These are phyloP conservation scores for Volvox carteri DNA, from an alignment of 163 green algal species.

Conservation along the genomic window DNA sequence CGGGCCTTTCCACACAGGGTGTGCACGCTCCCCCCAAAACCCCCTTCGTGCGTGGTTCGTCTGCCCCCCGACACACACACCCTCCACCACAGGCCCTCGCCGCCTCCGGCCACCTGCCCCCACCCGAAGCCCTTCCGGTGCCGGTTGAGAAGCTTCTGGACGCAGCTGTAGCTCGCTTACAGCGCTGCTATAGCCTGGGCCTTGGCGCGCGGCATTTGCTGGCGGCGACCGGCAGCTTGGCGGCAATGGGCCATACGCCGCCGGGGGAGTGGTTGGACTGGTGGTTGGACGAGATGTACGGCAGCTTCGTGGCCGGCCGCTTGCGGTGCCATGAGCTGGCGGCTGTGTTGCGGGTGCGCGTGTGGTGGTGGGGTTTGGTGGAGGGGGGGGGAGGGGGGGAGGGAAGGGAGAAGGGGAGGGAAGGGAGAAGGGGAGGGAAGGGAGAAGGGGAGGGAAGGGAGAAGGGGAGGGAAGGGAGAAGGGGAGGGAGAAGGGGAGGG, in stretches of 20 bases:
- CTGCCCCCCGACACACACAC: neutral
- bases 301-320: neutral
- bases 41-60: no score
- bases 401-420: no score
- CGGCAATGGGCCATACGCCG: conserved; percentile 23
- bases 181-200: conserved; percentile 20
- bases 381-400: neutral
- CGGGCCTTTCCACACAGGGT: neutral
- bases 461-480: neutral
- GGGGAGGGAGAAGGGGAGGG: neutral
- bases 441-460: no score
- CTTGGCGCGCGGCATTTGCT: conserved; percentile 34
- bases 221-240: neutral
- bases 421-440: no score
- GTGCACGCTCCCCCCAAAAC: neutral
- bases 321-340: conserved; percentile 24
- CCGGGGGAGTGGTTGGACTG: conserved; percentile 17
- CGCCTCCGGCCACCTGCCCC: conserved; percentile 23
- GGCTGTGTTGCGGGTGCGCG: conserved; percentile 13
- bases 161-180: neutral
- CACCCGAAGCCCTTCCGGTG: neutral
- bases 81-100: neutral
- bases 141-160: conserved; percentile 18
- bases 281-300: conserved; percentile 53
- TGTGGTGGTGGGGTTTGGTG: neutral